phyloP scores from a whole-genome alignment of 352 stramenopile species.

The Globisporangium carolinianum region DNA sequence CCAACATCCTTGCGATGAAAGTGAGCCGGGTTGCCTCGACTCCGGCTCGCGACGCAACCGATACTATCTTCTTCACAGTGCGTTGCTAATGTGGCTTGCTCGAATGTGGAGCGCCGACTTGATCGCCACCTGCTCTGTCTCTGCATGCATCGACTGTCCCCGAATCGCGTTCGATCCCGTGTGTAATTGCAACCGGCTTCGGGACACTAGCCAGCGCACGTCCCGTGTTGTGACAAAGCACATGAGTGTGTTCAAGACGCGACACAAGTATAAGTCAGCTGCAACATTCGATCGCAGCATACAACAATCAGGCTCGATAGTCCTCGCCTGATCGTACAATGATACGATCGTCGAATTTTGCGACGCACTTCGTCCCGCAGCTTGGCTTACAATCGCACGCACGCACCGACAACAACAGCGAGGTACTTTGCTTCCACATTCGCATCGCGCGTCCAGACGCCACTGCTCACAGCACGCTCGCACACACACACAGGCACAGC shows the following conservation, averaged over 20 bases:
- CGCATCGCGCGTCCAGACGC: background rate
- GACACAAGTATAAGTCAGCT: background rate
- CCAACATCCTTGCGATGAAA: too few relatives aligned
- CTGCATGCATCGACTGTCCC: background rate
- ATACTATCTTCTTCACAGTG: too few relatives aligned
- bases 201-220: slow-evolving; percentile 25
- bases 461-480: background rate
- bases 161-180: slow-evolving; percentile 1
- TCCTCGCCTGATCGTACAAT: background rate
- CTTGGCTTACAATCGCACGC: background rate
- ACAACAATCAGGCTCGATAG: background rate
- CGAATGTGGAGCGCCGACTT: background rate
- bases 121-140: too few relatives aligned
- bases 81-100: background rate
- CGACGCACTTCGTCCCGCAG: background rate
- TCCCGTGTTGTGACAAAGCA: slow-evolving; percentile 1
- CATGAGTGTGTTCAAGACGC: background rate
- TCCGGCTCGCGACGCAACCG: too few relatives aligned
- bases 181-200: slow-evolving; percentile 2
- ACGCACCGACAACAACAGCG: slow-evolving; percentile 8
- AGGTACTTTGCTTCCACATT: slow-evolving; percentile 16
- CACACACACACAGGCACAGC: too few relatives aligned
- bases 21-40: too few relatives aligned
- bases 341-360: background rate
- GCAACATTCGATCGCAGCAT: background rate